A percentile compares a stretch with the other conserved stretches of the same genome.
phyloP scores from a whole-genome alignment of 306 rosid species.

The Cicer chorassanicum region DNA sequence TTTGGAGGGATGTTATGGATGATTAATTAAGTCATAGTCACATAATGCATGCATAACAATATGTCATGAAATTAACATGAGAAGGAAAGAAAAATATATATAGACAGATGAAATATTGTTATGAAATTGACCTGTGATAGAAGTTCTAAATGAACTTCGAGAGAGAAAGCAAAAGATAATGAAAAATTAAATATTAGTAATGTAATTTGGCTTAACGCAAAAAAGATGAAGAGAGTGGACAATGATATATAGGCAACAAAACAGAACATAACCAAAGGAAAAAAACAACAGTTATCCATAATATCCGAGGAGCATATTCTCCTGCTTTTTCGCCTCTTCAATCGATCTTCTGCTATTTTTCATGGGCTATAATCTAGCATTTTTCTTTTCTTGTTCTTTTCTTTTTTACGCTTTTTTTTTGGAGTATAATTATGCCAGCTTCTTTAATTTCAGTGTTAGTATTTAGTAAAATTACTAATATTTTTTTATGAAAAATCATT shows the following conservation, averaged over 20 bases:
- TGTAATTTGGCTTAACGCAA: not conserved
- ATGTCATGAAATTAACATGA: not conserved
- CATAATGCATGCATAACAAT: constrained; percentile 31
- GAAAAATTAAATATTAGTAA: not conserved
- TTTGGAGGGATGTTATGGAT: not conserved
- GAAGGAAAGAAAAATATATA: not conserved
- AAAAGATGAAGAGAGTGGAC: not conserved
- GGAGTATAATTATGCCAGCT: no score
- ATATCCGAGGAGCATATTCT: constrained; percentile 46
- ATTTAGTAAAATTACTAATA: no score
- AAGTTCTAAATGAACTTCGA: not conserved
- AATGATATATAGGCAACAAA: constrained; percentile 42
- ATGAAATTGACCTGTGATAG: constrained; percentile 43
- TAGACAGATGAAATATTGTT: not conserved
- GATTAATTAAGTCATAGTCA: constrained; percentile 8
- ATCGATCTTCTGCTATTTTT: not conserved
- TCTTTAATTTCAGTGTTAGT: no score
- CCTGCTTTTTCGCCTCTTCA: constrained; percentile 1
- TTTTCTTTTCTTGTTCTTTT: not conserved
- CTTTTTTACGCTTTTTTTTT: no score
- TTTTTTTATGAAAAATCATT: no score
- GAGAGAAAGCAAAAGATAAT: constrained; percentile 6
- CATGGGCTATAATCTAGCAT: not conserved
- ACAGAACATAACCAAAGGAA: not conserved
- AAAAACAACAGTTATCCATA: not conserved